phyloP scores from a whole-genome alignment of 768 basidiomycete species.

The Mycena filopes region DNA sequence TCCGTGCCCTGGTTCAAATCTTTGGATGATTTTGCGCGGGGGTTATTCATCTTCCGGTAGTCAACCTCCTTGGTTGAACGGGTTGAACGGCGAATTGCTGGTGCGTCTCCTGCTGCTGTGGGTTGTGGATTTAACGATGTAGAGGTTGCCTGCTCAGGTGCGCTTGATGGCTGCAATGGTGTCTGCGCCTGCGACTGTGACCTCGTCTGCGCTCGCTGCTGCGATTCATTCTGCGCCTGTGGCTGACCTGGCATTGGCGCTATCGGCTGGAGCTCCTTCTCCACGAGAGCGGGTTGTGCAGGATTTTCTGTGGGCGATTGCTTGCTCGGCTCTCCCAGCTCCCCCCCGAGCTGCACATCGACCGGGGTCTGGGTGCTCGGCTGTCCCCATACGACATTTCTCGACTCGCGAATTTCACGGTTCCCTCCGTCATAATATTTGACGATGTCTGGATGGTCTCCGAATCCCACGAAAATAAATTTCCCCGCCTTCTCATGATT shows the following conservation, averaged over 20 bases:
- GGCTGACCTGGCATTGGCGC: not conserved
- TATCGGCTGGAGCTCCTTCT: not conserved
- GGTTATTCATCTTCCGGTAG: slow-evolving; percentile 27
- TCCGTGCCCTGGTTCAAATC: no score
- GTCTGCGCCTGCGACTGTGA: slow-evolving; percentile 15
- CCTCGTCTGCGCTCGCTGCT: slow-evolving; percentile 4
- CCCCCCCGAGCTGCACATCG: no score
- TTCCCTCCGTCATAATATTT: no score
- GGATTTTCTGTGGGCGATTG: slow-evolving; percentile 21
- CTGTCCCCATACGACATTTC: no score
- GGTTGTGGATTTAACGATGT: slow-evolving; percentile 7
- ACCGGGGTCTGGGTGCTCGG: no score
- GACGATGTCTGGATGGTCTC: no score
- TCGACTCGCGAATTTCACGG: no score
- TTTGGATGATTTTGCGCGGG: not conserved
- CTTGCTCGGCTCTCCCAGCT: slow-evolving; percentile 21
- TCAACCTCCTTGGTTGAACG: not conserved
- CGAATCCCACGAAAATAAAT: no score
- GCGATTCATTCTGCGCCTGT: slow-evolving; percentile 9
- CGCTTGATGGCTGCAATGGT: not conserved
- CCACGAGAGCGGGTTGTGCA: slow-evolving; percentile 15
- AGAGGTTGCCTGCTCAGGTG: not conserved
- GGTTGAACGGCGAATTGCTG: not conserved
- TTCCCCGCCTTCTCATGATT: slow-evolving; percentile 15
- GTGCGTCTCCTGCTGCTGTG: not conserved